A percentile compares a stretch with the other conserved stretches of the same genome.
Evolutionary conservation across 495 filamentous ascomycete genomes (phyloP).

Genomic region (Neurospora sp.): DNA sequence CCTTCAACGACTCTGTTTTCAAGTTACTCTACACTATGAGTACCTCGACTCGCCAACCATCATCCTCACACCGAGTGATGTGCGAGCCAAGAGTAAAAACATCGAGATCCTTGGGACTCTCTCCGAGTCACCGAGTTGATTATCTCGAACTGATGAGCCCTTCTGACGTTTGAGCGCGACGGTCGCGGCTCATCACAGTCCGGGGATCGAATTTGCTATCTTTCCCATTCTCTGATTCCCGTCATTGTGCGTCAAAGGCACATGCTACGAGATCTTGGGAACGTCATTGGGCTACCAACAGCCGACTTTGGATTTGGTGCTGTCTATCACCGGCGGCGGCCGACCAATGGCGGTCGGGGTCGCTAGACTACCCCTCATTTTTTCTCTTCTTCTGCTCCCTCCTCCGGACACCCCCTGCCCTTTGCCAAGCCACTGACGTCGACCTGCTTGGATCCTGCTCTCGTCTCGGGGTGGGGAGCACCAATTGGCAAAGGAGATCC

Average conservation of each 20-base stretch:
- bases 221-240: background rate
- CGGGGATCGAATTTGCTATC: background rate
- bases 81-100: background rate
- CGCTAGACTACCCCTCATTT: background rate
- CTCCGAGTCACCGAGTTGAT: background rate
- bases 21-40: background rate
- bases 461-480: background rate
- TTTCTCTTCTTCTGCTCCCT: background rate
- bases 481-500: background rate
- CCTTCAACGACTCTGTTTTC: background rate
- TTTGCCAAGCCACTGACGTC: constrained; percentile 14
- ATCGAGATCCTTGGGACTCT: background rate
- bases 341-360: background rate
- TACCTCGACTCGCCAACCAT: background rate
- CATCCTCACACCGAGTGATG: background rate
- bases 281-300: background rate
- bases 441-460: constrained; percentile 8
- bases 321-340: background rate
- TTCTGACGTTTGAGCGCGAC: background rate
- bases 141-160: background rate
- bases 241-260: background rate
- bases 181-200: background rate
- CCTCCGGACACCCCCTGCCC: background rate
- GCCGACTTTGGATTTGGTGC: background rate
- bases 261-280: background rate